Evolutionary conservation across 2,329 filamentous ascomycete genomes (phyloP), one percentile per base, ranked within the genome.

Genomic region (Chaetothyriales sp.): DNA sequence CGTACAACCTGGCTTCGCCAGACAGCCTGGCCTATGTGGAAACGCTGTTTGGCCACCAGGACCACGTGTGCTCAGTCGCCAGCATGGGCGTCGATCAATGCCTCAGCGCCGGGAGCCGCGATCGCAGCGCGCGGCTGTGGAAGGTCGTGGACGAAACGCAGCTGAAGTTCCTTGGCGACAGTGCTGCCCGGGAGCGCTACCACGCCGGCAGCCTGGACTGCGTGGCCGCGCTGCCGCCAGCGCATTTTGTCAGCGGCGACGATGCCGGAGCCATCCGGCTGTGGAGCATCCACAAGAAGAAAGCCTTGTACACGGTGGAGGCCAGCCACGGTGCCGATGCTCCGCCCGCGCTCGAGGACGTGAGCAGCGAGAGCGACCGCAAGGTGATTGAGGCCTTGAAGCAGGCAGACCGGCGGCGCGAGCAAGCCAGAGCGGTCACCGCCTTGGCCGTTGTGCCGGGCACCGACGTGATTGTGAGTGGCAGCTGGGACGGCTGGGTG

Each of bases 141-240:
- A 95, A 95, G 69, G 89, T 98, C 1, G 81, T 87, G 4, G 92
- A 98, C 62, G 90, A 98, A 70, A 87, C 85, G 1, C 92, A 98
- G 66, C 78, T 98, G 5, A 89, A 97, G 1, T 98, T 97, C 69
- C 83, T 90, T 47, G 90, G 89, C 53, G 88, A 89, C 56, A 70
- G 66, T 46, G 70, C 66, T 44, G 73, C 66, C 47, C 69, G 72
- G 15, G 72, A 73, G 15, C 61, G 69, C 8, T 80, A 81, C 56
- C 71, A 77, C 44, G 81, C 95, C 67, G 90, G 89, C 51, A 94
- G 84, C 64, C 89, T 95, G 69, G 92, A 98, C 68, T 83, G 89
- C 55, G 81, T 97, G 22, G 85, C 89, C 53, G 88, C 94, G 73
- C 78, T 98, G n/a, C 63, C 92, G 85, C 69, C 89, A 85, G 63